Base-by-base conservation (phyloP, 2,329 filamentous ascomycete species). In the Hypoxylon sp. region DNA sequence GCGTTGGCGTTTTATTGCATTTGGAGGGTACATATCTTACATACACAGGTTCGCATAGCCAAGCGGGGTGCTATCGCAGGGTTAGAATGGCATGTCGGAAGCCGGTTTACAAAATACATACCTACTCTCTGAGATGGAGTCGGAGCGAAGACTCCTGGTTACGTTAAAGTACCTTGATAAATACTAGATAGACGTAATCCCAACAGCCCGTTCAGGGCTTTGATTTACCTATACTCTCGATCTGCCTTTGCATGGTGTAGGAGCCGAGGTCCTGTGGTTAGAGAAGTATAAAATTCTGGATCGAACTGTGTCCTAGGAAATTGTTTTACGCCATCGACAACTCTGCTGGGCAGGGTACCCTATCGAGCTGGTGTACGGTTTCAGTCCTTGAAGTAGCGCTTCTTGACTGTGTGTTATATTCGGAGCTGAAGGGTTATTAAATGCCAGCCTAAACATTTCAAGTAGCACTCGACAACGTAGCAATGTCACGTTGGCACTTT, bases 1-100 rank as follows among this genome's bases (percentile, higher is more conserved):
- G 74, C 74, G 72, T 72, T 33, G 74, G 74, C 70, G 74, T 75
- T 51, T 26, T 36, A 18, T 40, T 45, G 28, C 22, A 28, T 58
- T 64, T 61, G 46, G 22, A 38, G 30, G 16, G 20, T 16, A 51
- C n/a, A 22, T 24, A n/a, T 6, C 24, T 26, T 26, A 26, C 24
- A 26, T 26, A 26, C 6, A 26, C 24, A 3, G 16, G 40, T 22
- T 28, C 38, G 20, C 32, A 26, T 26, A 26, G 28, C n/a, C 36
- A 20, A 40, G 16, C 16, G 9, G 9, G 16, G 36, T 3, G 36
- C 36, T 40, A 40, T 18, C 16, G n/a, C 36, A 20, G 16, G 16
- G 20, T 20, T 30, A 51, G 18, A 51, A 24, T 51, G 16, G n/a
- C n/a, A 32, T 32, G 5, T 32, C 3, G 36, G 36, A 40, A 20